phyloP scores from a whole-genome alignment of 768 basidiomycete genomes.

The Coprinopsis cinerea region DNA sequence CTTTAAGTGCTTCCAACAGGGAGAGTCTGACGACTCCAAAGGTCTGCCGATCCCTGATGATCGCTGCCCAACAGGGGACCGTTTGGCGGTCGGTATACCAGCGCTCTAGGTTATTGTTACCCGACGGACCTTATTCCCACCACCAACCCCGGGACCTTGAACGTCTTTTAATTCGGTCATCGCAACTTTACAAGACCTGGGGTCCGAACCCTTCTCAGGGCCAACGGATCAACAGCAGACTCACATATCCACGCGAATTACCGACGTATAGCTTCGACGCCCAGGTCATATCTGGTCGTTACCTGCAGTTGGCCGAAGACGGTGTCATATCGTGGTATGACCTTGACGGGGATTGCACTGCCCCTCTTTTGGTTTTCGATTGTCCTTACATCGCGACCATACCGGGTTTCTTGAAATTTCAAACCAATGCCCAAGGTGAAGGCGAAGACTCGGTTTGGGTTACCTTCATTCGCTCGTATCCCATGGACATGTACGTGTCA shows the following conservation, averaged over 20 bases:
- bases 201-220: slow-evolving; percentile 6
- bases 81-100: slow-evolving; percentile 19
- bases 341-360: slow-evolving; percentile 16
- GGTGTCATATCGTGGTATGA: slow-evolving; percentile 21
- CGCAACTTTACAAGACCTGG: slow-evolving; percentile 16
- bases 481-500: slow-evolving; percentile 14
- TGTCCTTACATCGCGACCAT: slow-evolving; percentile 15
- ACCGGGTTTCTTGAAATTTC: slow-evolving; percentile 15
- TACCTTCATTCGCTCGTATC: slow-evolving; percentile 15
- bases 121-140: slow-evolving; percentile 14
- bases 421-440: slow-evolving; percentile 18
- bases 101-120: slow-evolving; percentile 15
- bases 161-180: slow-evolving; percentile 15
- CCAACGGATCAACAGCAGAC: slow-evolving; percentile 8
- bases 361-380: slow-evolving; percentile 17
- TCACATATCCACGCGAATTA: slow-evolving; percentile 16
- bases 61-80: slow-evolving; percentile 16
- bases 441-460: slow-evolving; percentile 19
- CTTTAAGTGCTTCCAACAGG: not conserved
- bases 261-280: slow-evolving; percentile 19
- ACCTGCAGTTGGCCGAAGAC: slow-evolving; percentile 17
- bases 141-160: slow-evolving; percentile 16
- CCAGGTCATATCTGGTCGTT: slow-evolving; percentile 19
- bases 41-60: slow-evolving; percentile 14
- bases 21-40: slow-evolving; percentile 1